These are phyloP conservation scores for Elymus sibiricus DNA, from an alignment of 176 grass and related monocot species.

Conservation along the genomic window DNA sequence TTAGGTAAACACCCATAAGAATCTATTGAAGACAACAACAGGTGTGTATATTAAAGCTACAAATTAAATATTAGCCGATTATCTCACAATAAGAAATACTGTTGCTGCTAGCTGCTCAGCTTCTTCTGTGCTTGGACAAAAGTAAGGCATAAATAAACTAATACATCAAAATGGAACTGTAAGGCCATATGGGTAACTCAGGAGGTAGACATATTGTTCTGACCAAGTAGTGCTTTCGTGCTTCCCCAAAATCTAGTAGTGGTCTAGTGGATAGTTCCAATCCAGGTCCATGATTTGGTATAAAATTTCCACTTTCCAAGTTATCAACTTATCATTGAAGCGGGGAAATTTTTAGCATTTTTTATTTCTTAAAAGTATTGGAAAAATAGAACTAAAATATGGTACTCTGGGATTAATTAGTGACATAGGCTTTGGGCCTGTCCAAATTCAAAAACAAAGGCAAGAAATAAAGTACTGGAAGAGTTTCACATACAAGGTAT, in stretches of 20 bases:
- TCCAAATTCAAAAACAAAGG: neutral
- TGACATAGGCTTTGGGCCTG: neutral
- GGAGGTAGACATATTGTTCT: neutral
- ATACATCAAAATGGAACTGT: constrained; percentile 6
- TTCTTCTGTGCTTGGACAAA: neutral
- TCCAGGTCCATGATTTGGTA: neutral
- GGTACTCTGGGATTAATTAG: constrained; percentile 2
- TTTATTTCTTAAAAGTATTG: neutral
- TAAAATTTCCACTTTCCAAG: neutral
- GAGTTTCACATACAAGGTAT: constrained; percentile 81
- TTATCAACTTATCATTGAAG: constrained; percentile 3
- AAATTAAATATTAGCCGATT: neutral
- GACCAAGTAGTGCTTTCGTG: neutral
- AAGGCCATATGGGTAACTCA: neutral
- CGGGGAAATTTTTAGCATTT: constrained; percentile 15
- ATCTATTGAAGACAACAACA: constrained; percentile 1
- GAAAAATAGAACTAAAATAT: constrained; percentile 6
- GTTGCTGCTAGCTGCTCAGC: neutral
- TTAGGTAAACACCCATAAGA: neutral
- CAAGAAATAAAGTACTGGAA: constrained; percentile 15
- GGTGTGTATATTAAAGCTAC: neutral
- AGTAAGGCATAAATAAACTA: neutral
- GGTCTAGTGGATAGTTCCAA: neutral
- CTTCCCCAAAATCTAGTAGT: neutral
- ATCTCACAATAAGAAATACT: constrained; percentile 11